Evolutionary conservation across 306 rosid genomes (phyloP), one percentile per base, ranked within the genome.

Genomic region (Gynostemma pentaphyllum): DNA sequence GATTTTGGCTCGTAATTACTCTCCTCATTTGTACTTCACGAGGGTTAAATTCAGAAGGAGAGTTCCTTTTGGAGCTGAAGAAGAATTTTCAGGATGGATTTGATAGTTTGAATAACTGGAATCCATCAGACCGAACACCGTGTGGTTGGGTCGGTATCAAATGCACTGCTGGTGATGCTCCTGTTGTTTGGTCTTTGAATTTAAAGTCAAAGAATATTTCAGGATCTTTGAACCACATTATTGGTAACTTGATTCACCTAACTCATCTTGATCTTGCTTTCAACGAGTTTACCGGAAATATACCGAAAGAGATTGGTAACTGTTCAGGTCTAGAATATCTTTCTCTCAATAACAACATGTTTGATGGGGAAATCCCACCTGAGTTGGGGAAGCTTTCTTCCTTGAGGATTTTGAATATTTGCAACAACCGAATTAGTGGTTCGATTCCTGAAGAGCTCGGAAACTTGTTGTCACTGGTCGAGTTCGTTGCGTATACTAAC

Each of bases 401-500:
- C 51, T 81, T 88, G 79, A 82, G 7, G 66, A 45, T 67, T 34
- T 80, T 94, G 79, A 86, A 88, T 71, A 40, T 94, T 50, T 88
- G 85, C 89, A 88, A 94, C 75, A 88, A 94, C 78, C 70, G 36
- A 70, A 67, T 88, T 55, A 68, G 82, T 15, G 97, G 95, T 70
- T 61, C 76, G 26, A 7, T 88, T 44, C 95, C 94, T 0, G 84
- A 68, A 27, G 97, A 82, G 78, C 64, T 94, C 13, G 99, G 99
- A 57, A 84, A 80, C 62, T 68, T 94, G 79, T 67, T 85, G 28
- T 82, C 79, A 30, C 53, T 88, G 69, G 87, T 76, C 10, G 90
- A 88, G 80, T 73, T 94, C 37, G 90, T 86, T 44, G 95, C 76
- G 15, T 94, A 71, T 70, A 84, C 94, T 68, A 94, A 94, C 80